These are phyloP conservation scores for Melastoma malabathricum DNA, from an alignment of 345 rosid species.

Conservation along the genomic window DNA sequence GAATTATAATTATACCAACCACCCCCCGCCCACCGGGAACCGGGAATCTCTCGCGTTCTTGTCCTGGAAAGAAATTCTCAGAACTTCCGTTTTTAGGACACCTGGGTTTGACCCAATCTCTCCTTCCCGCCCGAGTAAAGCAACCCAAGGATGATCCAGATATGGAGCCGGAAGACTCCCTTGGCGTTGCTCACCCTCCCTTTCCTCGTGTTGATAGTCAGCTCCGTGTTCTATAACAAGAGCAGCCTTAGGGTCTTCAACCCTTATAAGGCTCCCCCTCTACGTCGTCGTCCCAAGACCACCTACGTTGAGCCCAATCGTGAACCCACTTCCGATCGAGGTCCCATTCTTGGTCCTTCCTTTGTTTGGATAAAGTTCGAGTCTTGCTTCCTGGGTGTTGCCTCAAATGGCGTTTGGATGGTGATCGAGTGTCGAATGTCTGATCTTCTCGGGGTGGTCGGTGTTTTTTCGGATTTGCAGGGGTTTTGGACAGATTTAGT, in stretches of 20 bases:
- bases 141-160: constrained; percentile 29
- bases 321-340: too few species aligned
- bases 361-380: too few species aligned
- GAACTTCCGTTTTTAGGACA: too few species aligned
- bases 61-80: too few species aligned
- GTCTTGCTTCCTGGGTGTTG: not conserved
- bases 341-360: too few species aligned
- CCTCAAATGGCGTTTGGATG: not conserved
- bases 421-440: not conserved
- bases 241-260: constrained; percentile 45
- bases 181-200: constrained; percentile 38
- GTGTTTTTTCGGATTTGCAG: constrained; percentile 13
- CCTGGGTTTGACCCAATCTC: not conserved
- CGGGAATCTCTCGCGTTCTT: too few species aligned
- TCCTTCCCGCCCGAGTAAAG: not conserved
- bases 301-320: constrained; percentile 47
- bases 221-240: constrained; percentile 46
- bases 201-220: constrained; percentile 27
- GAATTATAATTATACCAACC: too few species aligned
- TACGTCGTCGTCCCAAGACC: constrained; percentile 12
- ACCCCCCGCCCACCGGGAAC: too few species aligned
- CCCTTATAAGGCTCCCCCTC: constrained; percentile 16
- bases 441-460: constrained; percentile 1
- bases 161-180: constrained; percentile 61
- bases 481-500: constrained; percentile 71